phyloP scores from a whole-genome alignment of 1,284 basidiomycete genomes.

The Wallemia mellicola region DNA sequence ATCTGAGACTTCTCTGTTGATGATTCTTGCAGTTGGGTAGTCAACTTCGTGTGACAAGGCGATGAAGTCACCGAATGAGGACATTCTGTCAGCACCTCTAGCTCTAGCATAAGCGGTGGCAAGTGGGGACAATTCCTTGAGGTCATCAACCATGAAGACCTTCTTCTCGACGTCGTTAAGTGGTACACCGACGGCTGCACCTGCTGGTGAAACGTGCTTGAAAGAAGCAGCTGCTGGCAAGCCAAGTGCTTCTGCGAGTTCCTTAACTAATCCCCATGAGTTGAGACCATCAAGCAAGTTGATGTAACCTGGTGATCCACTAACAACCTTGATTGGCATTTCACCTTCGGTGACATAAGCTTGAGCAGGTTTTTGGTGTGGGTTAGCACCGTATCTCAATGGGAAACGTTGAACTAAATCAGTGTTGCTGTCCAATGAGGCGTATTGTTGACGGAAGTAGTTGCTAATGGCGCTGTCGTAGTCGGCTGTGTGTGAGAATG shows the following conservation, averaged over 20 bases:
- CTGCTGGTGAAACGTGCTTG: constrained; percentile 97
- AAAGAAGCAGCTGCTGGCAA: constrained; percentile 93
- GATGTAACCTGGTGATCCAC: constrained; percentile 92
- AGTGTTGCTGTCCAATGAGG: constrained; percentile 35
- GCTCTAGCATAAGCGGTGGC: constrained; percentile 88
- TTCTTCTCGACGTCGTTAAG: constrained; percentile 63
- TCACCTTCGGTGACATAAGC: constrained; percentile 70
- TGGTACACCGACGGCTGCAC: constrained; percentile 67
- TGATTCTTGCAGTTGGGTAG: constrained; percentile 75
- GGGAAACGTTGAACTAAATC: constrained; percentile 46
- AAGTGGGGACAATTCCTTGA: constrained; percentile 59
- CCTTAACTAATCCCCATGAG: constrained; percentile 84
- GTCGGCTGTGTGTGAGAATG: constrained; percentile 78
- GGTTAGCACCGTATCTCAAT: constrained; percentile 87
- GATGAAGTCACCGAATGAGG: constrained; percentile 95
- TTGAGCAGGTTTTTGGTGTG: constrained; percentile 95
- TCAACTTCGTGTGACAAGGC: constrained; percentile 80
- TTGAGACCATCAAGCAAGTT: constrained; percentile 96
- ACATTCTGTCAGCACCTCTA: constrained; percentile 94
- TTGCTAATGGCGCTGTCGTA: constrained; percentile 89
- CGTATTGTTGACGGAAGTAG: constrained; percentile 92
- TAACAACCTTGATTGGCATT: constrained; percentile 79
- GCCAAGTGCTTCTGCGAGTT: constrained; percentile 45
- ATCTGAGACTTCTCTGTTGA: constrained; percentile 90
- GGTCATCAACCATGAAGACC: constrained; percentile 86